Conservation (phyloP, 768 basidiomycete species). For the Termitomyces sp. region DNA sequence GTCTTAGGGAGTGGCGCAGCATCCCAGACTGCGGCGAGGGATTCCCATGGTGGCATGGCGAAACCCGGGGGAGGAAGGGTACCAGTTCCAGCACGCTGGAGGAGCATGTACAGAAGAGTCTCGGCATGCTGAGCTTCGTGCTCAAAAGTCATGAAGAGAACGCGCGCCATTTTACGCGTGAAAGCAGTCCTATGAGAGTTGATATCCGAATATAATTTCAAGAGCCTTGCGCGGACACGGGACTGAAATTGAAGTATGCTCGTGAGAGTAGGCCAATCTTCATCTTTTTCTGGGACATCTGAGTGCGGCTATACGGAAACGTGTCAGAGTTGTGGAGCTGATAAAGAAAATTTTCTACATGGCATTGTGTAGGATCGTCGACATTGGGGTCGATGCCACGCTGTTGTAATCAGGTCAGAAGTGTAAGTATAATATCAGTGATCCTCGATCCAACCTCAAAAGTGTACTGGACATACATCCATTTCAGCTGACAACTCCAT, state of each 20-base stretch:
- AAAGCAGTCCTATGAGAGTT: conserved; percentile 42
- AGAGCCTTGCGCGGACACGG: conserved; percentile 71
- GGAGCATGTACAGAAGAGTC: conserved; percentile 92
- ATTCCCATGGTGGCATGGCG: conserved; percentile 63
- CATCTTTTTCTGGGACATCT: conserved; percentile 69
- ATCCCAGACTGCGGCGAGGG: conserved; percentile 44
- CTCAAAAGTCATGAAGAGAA: conserved; percentile 87
- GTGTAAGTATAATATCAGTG: background rate
- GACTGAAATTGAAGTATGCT: conserved; percentile 72
- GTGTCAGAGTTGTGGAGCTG: background rate
- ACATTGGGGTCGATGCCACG: conserved; percentile 96
- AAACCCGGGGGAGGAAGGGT: conserved; percentile 79
- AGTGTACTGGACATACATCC: conserved; percentile 42
- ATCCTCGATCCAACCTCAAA: conserved; percentile 52
- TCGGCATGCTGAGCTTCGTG: conserved; percentile 90
- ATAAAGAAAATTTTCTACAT: conserved; percentile 43
- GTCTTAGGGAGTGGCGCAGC: conserved; percentile 34
- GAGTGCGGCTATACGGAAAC: conserved; percentile 65
- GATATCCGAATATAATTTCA: conserved; percentile 68
- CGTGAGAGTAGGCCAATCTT: conserved; percentile 79
- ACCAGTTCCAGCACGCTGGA: conserved; percentile 74
- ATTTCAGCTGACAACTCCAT: conserved; percentile 3
- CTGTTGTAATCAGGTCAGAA: conserved; percentile 26
- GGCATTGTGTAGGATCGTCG: conserved; percentile 81
- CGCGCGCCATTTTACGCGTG: conserved; percentile 65